phyloP scores from a whole-genome alignment of 139 green algal species.

The Mesotaenium endlicherianum region DNA sequence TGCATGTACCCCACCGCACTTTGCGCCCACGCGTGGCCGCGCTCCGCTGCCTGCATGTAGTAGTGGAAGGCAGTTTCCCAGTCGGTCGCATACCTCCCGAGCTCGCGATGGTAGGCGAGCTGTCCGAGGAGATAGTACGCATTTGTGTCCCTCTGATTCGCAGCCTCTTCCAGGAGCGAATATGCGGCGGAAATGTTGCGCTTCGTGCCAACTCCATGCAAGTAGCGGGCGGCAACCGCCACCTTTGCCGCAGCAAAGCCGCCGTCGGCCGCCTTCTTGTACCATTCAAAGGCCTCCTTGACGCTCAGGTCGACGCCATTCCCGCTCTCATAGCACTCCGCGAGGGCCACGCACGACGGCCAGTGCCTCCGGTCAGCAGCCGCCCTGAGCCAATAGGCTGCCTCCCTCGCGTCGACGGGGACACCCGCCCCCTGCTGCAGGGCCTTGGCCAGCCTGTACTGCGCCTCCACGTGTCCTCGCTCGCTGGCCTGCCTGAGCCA shows the following conservation, averaged over 20 bases:
- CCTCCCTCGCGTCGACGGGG: background rate
- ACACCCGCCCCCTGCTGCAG: background rate
- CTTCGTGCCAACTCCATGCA: background rate
- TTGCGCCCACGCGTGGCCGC: too few species aligned
- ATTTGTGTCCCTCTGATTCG: too few species aligned
- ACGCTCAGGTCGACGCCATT: background rate
- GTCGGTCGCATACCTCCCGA: too few species aligned
- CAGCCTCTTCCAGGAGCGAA: too few species aligned
- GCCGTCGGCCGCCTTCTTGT: background rate
- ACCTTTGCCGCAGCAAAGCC: background rate
- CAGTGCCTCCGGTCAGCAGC: background rate
- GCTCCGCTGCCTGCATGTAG: too few species aligned
- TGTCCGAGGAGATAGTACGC: too few species aligned
- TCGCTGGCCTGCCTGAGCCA: background rate
- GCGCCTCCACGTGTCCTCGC: background rate
- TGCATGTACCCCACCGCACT: too few species aligned
- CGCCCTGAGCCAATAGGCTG: background rate
- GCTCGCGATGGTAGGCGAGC: too few species aligned
- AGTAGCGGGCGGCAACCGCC: background rate
- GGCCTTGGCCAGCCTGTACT: background rate
- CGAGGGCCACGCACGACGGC: background rate
- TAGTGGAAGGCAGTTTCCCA: too few species aligned
- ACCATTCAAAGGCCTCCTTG: conserved; percentile 1
- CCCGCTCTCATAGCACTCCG: background rate
- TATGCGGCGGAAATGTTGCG: too few species aligned